A percentile compares a stretch with the other conserved stretches of the same genome.
Evolutionary conservation across 2,329 filamentous ascomycete species (phyloP).

Genomic region (Colletotrichum truncatum): DNA sequence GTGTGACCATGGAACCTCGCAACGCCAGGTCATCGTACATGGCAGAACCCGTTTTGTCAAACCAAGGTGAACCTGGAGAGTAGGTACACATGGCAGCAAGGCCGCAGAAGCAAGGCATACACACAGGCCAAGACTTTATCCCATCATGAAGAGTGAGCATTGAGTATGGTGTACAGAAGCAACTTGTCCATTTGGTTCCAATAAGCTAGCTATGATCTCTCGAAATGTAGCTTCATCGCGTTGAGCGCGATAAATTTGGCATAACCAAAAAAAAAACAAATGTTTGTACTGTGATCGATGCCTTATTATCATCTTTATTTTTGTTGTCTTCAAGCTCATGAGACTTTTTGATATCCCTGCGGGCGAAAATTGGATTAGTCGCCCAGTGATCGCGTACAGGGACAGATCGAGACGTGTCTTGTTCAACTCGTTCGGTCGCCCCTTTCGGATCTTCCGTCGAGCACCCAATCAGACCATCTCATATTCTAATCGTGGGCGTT

Average conservation of each 20-base stretch:
- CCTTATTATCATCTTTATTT: constrained; percentile 16
- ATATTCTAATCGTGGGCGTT: constrained; percentile 19
- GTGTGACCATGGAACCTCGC: background rate
- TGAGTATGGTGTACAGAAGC: constrained; percentile 7
- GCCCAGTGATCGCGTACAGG: background rate
- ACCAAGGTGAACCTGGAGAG: background rate
- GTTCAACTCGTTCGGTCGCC: constrained; percentile 17
- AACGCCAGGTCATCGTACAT: background rate
- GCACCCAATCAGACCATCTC: constrained; percentile 13
- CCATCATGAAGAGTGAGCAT: no score
- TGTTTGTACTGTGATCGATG: background rate
- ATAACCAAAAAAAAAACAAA: constrained; percentile 4
- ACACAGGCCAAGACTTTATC: background rate
- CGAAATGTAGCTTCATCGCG: constrained; percentile 32
- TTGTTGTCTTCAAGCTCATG: background rate
- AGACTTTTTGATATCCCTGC: constrained; percentile 1
- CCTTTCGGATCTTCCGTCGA: constrained; percentile 29
- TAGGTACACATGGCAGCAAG: background rate
- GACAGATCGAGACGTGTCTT: background rate
- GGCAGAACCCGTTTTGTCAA: background rate
- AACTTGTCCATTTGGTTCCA: constrained; percentile 19
- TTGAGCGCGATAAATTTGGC: constrained; percentile 3
- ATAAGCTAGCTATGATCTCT: constrained; percentile 32
- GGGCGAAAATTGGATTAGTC: background rate
- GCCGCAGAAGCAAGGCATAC: background rate